Base-by-base conservation (phyloP, 2,329 filamentous ascomycete genomes). In the Nemania sp. region DNA sequence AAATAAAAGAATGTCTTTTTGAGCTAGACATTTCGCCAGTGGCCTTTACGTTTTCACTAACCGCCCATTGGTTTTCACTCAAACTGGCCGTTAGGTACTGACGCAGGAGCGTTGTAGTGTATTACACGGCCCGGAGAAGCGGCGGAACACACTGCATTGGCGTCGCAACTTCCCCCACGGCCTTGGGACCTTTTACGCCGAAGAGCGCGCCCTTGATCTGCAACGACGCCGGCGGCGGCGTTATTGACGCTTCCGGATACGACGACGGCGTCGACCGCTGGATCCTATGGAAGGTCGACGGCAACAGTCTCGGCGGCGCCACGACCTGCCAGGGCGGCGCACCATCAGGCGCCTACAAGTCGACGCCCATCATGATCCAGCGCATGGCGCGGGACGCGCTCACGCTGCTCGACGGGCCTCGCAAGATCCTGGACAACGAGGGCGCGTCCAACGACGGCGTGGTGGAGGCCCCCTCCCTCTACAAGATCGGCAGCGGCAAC, bases 211-310 rank as follows among this genome's bases (percentile, higher is more conserved):
- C 72, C 7, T 60, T 73, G 13, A 67, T 72, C 60, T 73, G 72
- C 63, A 67, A 73, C 59, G 64, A 60, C 11, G 67, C 60, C 1
- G 65, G 60, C 43, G 72, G 72, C 3, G 72, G 72, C 48, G 64
- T 67, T n/a, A 73, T 73, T 54, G 72, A 73, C 57, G 59, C 72
- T 0, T 66, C 70, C 9, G 71, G 70, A 3, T 73, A 72, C 49
- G 70, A 73, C 20, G 71, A 73, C 45, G 71, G 71, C 13, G 59
- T 56, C 1, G 48, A 72, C 63, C 70, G 71, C 9, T 73, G 71
- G 71, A 69, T 73, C 42, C 5, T 69, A 7, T 73, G 70, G 70
- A 73, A 73, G 47, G 71, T 72, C n/a, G 71, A 73, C 63, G 71
- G 71, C 18, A 72, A 71, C 63, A 68, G 49, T 55, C 68, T 72